phyloP scores from a whole-genome alignment of 306 rosid species.

The Prunus salicina region DNA sequence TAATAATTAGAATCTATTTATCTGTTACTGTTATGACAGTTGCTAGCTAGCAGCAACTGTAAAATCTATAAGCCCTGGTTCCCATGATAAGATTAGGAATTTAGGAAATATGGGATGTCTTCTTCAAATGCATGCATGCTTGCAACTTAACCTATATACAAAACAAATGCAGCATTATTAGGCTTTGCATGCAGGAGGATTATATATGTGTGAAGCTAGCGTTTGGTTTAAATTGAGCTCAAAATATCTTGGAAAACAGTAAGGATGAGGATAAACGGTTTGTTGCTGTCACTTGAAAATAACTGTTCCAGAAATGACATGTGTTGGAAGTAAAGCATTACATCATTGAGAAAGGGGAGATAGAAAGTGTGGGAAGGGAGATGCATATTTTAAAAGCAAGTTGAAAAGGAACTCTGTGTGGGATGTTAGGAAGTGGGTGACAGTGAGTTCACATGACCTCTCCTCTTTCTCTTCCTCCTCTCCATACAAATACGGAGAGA shows the following conservation, averaged over 20 bases:
- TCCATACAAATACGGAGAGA: background rate
- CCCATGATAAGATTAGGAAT: background rate
- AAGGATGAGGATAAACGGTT: background rate
- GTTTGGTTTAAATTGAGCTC: background rate
- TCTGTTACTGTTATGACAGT: slow-evolving; percentile 29
- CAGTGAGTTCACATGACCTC: slow-evolving; percentile 58
- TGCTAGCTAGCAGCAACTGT: background rate
- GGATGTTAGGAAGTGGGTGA: slow-evolving; percentile 42
- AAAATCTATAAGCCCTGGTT: background rate
- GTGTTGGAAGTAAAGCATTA: slow-evolving; percentile 5
- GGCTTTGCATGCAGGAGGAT: background rate
- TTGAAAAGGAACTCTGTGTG: slow-evolving; percentile 24
- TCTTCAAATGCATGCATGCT: background rate
- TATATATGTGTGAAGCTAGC: background rate
- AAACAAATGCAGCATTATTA: no score
- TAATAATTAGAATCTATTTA: slow-evolving; percentile 8
- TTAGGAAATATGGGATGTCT: background rate
- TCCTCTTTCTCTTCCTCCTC: background rate
- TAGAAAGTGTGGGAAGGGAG: slow-evolving; percentile 16
- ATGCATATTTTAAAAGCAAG: background rate
- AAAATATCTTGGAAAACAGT: background rate
- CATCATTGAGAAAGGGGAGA: slow-evolving; percentile 7
- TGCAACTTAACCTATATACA: background rate
- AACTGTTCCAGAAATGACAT: slow-evolving; percentile 4
- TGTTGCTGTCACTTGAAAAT: slow-evolving; percentile 6